Evolutionary conservation across 768 basidiomycete genomes (phyloP).

Genomic region (Coprinopsis marcescibilis): DNA sequence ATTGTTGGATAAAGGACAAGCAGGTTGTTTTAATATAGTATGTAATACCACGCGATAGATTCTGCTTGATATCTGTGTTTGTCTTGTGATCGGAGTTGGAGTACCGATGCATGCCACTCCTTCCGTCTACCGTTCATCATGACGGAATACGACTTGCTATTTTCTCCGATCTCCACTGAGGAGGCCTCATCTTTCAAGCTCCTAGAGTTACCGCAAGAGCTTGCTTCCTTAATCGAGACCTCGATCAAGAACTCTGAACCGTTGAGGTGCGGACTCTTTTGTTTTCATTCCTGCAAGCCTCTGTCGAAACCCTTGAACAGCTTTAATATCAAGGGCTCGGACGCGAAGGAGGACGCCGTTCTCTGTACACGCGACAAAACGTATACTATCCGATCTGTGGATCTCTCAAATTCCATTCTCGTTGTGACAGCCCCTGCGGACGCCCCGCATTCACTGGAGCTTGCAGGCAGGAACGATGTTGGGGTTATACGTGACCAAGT

Average conservation of each 20-base stretch:
- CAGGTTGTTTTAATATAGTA: too few species aligned
- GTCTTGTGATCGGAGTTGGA: not conserved
- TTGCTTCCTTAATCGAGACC: constrained; percentile 57
- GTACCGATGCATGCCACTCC: not conserved
- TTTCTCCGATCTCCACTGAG: constrained; percentile 40
- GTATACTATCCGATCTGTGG: constrained; percentile 79
- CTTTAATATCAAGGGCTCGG: constrained; percentile 78
- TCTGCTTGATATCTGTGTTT: too few species aligned
- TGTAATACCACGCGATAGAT: too few species aligned
- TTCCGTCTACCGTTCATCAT: constrained; percentile 26
- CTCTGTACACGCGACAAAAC: constrained; percentile 80
- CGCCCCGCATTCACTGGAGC: constrained; percentile 20
- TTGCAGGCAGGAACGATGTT: constrained; percentile 26
- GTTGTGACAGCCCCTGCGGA: constrained; percentile 54
- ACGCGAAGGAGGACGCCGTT: constrained; percentile 79
- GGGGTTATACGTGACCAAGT: constrained; percentile 76
- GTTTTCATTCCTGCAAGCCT: constrained; percentile 3
- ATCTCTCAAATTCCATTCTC: constrained; percentile 81
- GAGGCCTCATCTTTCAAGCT: constrained; percentile 60
- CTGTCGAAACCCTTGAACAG: constrained; percentile 30
- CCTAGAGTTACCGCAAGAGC: constrained; percentile 67
- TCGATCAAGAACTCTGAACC: constrained; percentile 28
- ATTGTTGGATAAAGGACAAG: too few species aligned
- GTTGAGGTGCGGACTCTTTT: constrained; percentile 12
- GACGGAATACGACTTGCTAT: constrained; percentile 45